Evolutionary conservation across 2,329 filamentous ascomycete genomes (phyloP), one percentile per base, ranked within the genome.

Genomic region (Ustulina deusta): DNA sequence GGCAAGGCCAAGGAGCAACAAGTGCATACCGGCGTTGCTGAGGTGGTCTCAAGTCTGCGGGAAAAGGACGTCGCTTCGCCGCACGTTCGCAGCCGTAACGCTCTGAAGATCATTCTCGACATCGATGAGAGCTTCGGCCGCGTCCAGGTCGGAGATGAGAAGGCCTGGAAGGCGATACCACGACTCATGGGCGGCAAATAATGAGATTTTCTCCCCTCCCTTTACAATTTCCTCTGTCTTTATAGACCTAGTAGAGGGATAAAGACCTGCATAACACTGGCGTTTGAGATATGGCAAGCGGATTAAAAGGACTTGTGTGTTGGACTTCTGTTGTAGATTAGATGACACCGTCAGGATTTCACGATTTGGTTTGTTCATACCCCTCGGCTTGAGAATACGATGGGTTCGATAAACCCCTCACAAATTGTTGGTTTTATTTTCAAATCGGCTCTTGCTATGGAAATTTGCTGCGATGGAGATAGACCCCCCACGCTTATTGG

Each of bases 81-180:
- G 17, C 84, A 86, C 71, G 81, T 81, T 54, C 83, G 86, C 74
- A 97, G 93, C 81, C 87, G 94, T 68, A 98, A 97, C 79, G 95
- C 95, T 11, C 85, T 98, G 74, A 97, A 97, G 87, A 93, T 97
- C 75, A 95, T 98, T 74, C 88, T 97, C 56, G 95, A 98, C 80
- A 84, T 98, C 69, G 95, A 98, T 78, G 91, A 96, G 82, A 92
- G 97, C 78, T 97, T 98, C 84, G 95, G 95, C 69, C 88, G 90
- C 73, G 82, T 92, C 68, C 89, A 87, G 80, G 77, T 92, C 68
- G 86, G 86, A 17, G 82, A 83, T 73, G 81, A 84, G 70, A 79
- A 84, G 74, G 79, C 81, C 38, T 89, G 86, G 87, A 84, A 84
- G 76, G 80, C 81, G 25, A 72, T 89, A 73, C 86, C 86, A 22